Base-by-base conservation (phyloP, 2,329 filamentous ascomycete species). In the Fusarium brachygibbosum region DNA sequence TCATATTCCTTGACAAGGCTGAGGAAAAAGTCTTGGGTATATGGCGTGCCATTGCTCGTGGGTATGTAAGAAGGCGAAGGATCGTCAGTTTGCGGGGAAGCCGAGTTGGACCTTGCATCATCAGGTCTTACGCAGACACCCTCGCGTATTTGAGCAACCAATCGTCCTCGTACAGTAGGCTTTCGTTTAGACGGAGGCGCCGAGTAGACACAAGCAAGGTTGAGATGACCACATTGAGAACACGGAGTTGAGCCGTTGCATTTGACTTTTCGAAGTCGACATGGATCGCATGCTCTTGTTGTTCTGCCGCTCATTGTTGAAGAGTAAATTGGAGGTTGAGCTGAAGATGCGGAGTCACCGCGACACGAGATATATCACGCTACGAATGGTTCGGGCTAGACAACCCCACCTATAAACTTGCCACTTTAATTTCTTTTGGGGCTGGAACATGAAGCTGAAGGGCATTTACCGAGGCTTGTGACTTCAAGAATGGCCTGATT, bases 231-330 rank as follows among this genome's bases (percentile, higher is more conserved):
- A 61, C 79, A 81, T 49, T 80, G 79, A 1, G 76, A 76, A 53
- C 79, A 81, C 2, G 79, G 79, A 41, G 68, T 46, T 6, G 44
- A 42, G 9, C 68, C 77, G 46, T 76, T 80, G 68, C 79, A 81
- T 53, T 75, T 76, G 35, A 81, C 79, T 64, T 81, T 81, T 51
- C 79, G 77, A 52, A 80, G 69, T 37, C 79, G 77, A 63, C 79
- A 81, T 46, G 78, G 77, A 60, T 81, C 78, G 68, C 79, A 81
- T 56, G 79, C 79, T 44, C 74, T 74, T 40, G 74, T 65, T 37
- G 66, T 45, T 41, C 72, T 64, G 29, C 23, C 34, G 35, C 16
- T 52, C 67, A 69, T 69, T 35, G 13, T 28, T 25, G n/a, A 35
- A 28, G 17, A 17, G 12, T 23, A 11, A 13, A 35, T 40, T 28